Percentiles rank a stretch among this genome's conserved stretches.
phyloP scores from a whole-genome alignment of 129 eudicot species.

The Sambucus nigra region DNA sequence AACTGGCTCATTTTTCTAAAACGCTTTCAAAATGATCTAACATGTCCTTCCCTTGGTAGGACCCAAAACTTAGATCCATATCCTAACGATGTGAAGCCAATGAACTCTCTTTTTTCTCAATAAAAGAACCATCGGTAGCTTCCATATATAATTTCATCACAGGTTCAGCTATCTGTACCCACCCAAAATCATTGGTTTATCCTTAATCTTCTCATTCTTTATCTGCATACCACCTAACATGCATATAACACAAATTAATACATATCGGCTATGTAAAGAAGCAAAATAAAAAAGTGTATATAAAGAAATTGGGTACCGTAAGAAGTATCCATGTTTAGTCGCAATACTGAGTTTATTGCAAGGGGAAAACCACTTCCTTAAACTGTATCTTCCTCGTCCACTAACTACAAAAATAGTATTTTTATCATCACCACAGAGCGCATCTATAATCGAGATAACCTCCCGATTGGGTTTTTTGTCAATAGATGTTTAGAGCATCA shows the following conservation, averaged over 20 bases:
- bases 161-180: constrained; percentile 60
- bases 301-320: constrained; percentile 38
- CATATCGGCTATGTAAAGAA: not conserved
- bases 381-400: constrained; percentile 80
- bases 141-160: no score
- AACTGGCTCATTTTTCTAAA: constrained; percentile 53
- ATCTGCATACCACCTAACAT: constrained; percentile 33
- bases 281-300: not conserved
- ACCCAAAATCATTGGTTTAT: constrained; percentile 30
- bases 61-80: no score
- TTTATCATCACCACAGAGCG: constrained; percentile 49
- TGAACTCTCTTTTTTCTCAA: constrained; percentile 51
- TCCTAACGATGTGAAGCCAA: constrained; percentile 46
- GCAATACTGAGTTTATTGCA: constrained; percentile 84
- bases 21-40: constrained; percentile 61
- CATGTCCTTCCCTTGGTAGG: constrained; percentile 53
- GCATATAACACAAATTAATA: no score
- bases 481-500: constrained; percentile 71
- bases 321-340: constrained; percentile 89
- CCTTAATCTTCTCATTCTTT: constrained; percentile 44
- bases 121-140: constrained; percentile 50
- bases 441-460: constrained; percentile 56
- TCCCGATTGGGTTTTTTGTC: constrained; percentile 58
- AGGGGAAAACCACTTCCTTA: constrained; percentile 57
- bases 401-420: constrained; percentile 80